Evolutionary conservation across 106 monocot genomes (phyloP).

Genomic region (Acorus gramineus): DNA sequence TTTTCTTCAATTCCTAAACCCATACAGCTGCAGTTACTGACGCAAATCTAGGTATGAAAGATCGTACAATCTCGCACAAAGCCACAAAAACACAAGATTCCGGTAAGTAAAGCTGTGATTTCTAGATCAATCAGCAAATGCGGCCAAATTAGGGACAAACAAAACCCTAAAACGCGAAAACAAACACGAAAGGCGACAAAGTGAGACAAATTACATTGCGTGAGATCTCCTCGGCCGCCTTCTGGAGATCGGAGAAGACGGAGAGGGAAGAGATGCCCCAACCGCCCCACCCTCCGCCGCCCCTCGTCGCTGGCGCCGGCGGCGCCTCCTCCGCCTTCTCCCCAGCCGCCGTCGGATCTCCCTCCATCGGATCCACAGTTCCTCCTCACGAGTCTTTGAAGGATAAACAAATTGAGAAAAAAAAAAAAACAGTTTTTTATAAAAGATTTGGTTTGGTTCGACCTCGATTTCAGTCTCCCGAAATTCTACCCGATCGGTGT

Average conservation of each 20-base stretch:
- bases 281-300: constrained; percentile 51
- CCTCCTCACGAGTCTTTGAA: neutral
- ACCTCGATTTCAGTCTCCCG: no score
- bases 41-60: no score
- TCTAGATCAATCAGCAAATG: neutral
- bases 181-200: neutral
- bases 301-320: constrained; percentile 6
- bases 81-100: no score
- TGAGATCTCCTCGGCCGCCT: constrained; percentile 83
- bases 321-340: constrained; percentile 2
- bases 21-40: no score
- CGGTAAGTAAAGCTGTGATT: no score
- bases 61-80: no score
- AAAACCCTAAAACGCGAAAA: neutral
- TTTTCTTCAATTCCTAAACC: no score
- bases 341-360: neutral
- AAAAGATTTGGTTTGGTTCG: no score
- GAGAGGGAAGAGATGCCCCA: constrained; percentile 63
- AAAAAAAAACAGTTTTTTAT: no score
- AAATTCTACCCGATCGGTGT: no score
- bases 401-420: neutral
- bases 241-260: constrained; percentile 70
- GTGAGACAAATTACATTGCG: constrained; percentile 28
- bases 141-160: neutral
- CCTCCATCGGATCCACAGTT: no score